A percentile compares a stretch with the other conserved stretches of the same genome.
phyloP scores from a whole-genome alignment of 2,329 filamentous ascomycete genomes.

The Penicillium frequentans region DNA sequence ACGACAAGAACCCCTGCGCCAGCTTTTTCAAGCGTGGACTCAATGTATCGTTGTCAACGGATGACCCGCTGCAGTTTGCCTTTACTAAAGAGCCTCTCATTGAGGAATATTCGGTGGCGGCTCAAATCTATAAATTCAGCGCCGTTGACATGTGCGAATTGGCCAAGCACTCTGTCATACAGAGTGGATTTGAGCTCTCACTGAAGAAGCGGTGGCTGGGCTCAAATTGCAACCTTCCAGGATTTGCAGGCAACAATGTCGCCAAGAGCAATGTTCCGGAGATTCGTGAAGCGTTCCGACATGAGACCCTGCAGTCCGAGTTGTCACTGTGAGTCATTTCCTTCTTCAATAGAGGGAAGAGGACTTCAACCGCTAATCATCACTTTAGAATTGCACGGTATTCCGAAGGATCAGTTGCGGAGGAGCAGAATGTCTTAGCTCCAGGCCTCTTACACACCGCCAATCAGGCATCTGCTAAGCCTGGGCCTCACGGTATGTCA shows the following conservation, averaged over 20 bases:
- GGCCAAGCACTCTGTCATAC: constrained; percentile 91
- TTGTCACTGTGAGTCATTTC: constrained; percentile 66
- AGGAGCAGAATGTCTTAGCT: constrained; percentile 22
- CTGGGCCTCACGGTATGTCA: constrained; percentile 8
- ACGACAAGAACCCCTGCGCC: constrained; percentile 94
- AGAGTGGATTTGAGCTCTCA: constrained; percentile 87
- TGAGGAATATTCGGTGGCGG: constrained; percentile 95
- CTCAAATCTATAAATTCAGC: constrained; percentile 96
- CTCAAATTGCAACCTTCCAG: constrained; percentile 71
- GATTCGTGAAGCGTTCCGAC: constrained; percentile 82
- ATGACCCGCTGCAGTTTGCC: constrained; percentile 95
- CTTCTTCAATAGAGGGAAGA: constrained; percentile 1
- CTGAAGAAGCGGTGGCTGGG: constrained; percentile 94
- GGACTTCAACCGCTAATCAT: not conserved
- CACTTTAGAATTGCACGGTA: constrained; percentile 30
- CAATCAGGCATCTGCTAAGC: constrained; percentile 14
- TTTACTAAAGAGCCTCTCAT: constrained; percentile 98
- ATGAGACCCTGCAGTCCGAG: constrained; percentile 83
- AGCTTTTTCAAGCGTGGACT: constrained; percentile 93
- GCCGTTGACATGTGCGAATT: constrained; percentile 98
- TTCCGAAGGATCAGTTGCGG: constrained; percentile 13
- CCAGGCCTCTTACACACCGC: constrained; percentile 16
- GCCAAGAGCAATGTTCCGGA: constrained; percentile 96
- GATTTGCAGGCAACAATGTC: constrained; percentile 84
- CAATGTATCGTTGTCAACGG: constrained; percentile 94